Percentiles rank a stretch among this genome's conserved stretches.
Conservation (phyloP, 2,329 filamentous ascomycete genomes). For the Dryadomyces quercivorus region DNA sequence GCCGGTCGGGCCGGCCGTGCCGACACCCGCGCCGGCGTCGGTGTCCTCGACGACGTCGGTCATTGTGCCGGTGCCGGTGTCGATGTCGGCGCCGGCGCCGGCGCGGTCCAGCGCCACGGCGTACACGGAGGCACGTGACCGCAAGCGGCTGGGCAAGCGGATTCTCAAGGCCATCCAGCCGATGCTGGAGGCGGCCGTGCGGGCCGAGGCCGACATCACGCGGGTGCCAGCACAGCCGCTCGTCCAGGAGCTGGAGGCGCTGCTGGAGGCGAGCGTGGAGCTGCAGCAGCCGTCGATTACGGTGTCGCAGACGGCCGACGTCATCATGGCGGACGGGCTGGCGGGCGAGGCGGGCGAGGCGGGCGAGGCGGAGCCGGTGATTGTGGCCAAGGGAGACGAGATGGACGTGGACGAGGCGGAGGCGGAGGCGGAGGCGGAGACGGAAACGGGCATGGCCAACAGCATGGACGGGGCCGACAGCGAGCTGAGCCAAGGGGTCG, state of each 20-base stretch:
- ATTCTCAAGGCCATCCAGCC: constrained; percentile 77
- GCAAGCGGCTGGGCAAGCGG: constrained; percentile 74
- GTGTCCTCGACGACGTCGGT: too few species aligned
- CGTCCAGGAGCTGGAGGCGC: constrained; percentile 59
- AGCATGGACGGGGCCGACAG: constrained; percentile 4
- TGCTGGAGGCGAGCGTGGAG: constrained; percentile 58
- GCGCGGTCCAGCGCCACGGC: neutral
- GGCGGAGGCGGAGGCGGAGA: too few species aligned
- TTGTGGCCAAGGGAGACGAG: neutral
- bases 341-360: constrained; percentile 20
- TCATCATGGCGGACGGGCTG: constrained; percentile 38
- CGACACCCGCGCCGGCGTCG: neutral
- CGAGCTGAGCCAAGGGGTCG: neutral
- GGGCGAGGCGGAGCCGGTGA: constrained; percentile 4
- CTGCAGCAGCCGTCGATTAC: constrained; percentile 29
- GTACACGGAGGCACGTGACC: constrained; percentile 62
- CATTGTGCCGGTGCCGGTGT: neutral
- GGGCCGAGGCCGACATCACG: constrained; percentile 70
- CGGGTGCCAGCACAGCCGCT: constrained; percentile 58
- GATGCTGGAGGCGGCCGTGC: constrained; percentile 60
- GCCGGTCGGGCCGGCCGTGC: neutral
- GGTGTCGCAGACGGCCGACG: constrained; percentile 25
- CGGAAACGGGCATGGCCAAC: constrained; percentile 6
- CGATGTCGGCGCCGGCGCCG: neutral
- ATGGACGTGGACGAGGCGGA: neutral